Evolutionary conservation across 805 yeast species (phyloP).

Genomic region (Kazachstania kunashirensis): DNA sequence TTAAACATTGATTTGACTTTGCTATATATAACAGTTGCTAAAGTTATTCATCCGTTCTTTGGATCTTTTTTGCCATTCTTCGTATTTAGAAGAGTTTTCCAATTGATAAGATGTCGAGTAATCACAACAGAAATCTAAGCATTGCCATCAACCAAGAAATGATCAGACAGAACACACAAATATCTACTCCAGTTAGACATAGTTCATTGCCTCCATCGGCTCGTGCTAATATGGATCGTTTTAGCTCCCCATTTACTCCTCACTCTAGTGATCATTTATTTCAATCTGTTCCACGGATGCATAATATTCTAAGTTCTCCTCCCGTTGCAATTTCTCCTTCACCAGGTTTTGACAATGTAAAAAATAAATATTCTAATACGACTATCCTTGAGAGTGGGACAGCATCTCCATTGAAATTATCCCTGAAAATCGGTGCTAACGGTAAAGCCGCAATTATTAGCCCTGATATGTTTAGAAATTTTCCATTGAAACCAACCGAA

Average conservation of each 20-base stretch:
- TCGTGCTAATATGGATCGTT: not conserved
- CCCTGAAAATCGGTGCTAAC: constrained; percentile 24
- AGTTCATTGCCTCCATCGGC: not conserved
- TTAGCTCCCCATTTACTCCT: constrained; percentile 9
- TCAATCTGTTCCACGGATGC: constrained; percentile 8
- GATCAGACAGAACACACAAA: not conserved
- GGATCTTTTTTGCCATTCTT: too few species aligned
- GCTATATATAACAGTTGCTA: too few species aligned
- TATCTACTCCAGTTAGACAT: constrained; percentile 1
- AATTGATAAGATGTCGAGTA: not conserved
- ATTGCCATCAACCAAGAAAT: not conserved
- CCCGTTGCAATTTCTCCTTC: not conserved
- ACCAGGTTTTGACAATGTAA: not conserved
- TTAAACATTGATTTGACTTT: too few species aligned
- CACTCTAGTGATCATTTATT: constrained; percentile 6
- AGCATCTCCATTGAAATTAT: constrained; percentile 13
- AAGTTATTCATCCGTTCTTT: too few species aligned
- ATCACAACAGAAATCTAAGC: not conserved
- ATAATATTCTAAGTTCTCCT: constrained; percentile 11
- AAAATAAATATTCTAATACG: not conserved
- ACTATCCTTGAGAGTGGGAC: too few species aligned
- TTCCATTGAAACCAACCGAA: constrained; percentile 1
- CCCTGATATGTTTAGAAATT: constrained; percentile 4
- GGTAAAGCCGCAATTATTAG: constrained; percentile 29
- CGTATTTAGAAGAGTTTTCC: too few species aligned